Conservation (phyloP, 2,329 filamentous ascomycete species). For the Neofusicoccum cordaticola region DNA sequence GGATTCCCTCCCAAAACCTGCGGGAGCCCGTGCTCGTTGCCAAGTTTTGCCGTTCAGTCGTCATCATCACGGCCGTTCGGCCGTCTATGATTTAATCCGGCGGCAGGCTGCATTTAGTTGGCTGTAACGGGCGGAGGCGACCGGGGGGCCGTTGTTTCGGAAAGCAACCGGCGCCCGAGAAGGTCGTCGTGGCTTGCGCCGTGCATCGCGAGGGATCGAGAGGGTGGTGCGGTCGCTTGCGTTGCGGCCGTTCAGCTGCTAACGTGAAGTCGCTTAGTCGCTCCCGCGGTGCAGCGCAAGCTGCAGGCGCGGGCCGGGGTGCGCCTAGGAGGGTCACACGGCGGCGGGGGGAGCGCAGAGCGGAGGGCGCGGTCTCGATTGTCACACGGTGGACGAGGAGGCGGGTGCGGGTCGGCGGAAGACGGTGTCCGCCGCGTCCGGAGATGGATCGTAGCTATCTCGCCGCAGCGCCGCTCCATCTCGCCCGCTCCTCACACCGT, state of each 20-base stretch:
- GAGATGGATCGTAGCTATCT: conserved; percentile 9
- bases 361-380: background rate
- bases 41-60: conserved; percentile 15
- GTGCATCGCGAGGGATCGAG: background rate
- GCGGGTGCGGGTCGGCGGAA: background rate
- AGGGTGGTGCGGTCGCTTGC: background rate
- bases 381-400: background rate
- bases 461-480: background rate
- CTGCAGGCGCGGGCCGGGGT: background rate
- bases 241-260: background rate
- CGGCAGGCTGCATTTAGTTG: conserved; percentile 3
- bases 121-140: background rate
- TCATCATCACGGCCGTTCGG: background rate
- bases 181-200: background rate
- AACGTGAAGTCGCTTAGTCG: background rate
- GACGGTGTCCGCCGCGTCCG: background rate
- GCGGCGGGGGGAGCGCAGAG: background rate
- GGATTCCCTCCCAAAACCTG: conserved; percentile 1
- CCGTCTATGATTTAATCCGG: conserved; percentile 8
- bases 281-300: background rate
- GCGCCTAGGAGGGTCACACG: background rate
- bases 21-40: conserved; percentile 16
- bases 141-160: background rate
- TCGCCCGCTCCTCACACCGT: background rate
- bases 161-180: background rate